Evolutionary conservation across 441 rosid species (phyloP).

Genomic region (Erysimum pusillum): DNA sequence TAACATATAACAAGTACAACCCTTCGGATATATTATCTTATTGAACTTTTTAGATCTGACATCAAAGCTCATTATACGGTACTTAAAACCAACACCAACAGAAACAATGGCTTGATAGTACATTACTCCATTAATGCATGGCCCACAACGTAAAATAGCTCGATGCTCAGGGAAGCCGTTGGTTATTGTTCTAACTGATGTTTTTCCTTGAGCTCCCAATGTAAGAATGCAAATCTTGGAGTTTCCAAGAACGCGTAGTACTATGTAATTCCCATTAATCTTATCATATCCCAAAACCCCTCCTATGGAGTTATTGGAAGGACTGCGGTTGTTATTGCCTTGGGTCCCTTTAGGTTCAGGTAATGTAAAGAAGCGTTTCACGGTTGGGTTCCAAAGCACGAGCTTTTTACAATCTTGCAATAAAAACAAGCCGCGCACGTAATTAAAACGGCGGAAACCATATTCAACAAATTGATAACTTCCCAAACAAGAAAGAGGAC

Average conservation of each 20-base stretch:
- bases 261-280: background rate
- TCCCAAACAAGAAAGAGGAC: background rate
- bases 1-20: background rate
- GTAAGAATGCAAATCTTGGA: slow-evolving; percentile 3
- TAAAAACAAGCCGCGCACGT: slow-evolving; percentile 19
- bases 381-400: slow-evolving; percentile 24
- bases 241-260: background rate
- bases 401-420: background rate
- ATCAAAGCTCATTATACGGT: slow-evolving; percentile 1
- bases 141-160: background rate
- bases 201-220: slow-evolving; percentile 7
- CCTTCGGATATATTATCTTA: background rate
- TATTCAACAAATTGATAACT: background rate
- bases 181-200: background rate
- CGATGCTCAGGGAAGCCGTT: background rate
- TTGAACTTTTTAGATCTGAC: slow-evolving; percentile 15
- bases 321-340: background rate
- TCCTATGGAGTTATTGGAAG: background rate
- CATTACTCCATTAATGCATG: background rate
- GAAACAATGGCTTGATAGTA: background rate
- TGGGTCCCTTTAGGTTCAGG: background rate
- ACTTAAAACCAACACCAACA: background rate
- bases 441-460: background rate
- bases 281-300: slow-evolving; percentile 23
- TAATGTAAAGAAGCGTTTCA: background rate